Conservation (phyloP, 306 rosid genomes). For the Ammopiptanthus mongolicus region DNA sequence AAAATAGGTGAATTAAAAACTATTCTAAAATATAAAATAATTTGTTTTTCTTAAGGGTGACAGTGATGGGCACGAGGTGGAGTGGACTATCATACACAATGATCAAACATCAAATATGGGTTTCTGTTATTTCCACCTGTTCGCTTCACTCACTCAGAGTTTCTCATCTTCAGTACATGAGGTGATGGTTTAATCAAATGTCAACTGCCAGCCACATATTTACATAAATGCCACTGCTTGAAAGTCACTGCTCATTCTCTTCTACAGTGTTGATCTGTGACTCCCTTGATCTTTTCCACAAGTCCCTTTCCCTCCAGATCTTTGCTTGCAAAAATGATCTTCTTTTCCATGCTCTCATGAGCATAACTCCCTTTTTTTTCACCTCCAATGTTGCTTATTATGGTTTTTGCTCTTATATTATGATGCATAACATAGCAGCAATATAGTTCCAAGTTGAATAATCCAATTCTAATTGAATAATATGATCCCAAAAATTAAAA, state of each 20-base stretch:
- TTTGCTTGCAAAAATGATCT: constrained; percentile 11
- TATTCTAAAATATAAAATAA: background rate
- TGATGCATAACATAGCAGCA: background rate
- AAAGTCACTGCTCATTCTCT: constrained; percentile 22
- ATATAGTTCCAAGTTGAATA: background rate
- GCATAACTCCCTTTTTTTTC: background rate
- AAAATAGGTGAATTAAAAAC: too few species aligned
- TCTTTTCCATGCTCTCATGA: background rate
- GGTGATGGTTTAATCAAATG: constrained; percentile 8
- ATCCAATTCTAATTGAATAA: background rate
- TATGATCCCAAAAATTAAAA: background rate
- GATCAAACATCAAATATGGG: constrained; percentile 11
- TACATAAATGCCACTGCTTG: background rate
- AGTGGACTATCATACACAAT: constrained; percentile 10
- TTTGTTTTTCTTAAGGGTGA: background rate
- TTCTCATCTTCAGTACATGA: background rate
- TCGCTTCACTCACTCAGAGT: constrained; percentile 7
- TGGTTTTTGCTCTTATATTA: too few species aligned
- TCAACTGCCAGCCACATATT: background rate
- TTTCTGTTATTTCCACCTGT: constrained; percentile 13
- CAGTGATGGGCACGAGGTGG: constrained; percentile 27
- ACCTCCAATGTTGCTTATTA: background rate
- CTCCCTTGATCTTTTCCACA: constrained; percentile 14
- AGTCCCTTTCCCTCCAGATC: constrained; percentile 28
- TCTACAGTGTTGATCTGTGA: constrained; percentile 22